These are phyloP conservation scores for Trebouxia gelatinosa DNA, from an alignment of 163 green algal genomes.

Conservation along the genomic window DNA sequence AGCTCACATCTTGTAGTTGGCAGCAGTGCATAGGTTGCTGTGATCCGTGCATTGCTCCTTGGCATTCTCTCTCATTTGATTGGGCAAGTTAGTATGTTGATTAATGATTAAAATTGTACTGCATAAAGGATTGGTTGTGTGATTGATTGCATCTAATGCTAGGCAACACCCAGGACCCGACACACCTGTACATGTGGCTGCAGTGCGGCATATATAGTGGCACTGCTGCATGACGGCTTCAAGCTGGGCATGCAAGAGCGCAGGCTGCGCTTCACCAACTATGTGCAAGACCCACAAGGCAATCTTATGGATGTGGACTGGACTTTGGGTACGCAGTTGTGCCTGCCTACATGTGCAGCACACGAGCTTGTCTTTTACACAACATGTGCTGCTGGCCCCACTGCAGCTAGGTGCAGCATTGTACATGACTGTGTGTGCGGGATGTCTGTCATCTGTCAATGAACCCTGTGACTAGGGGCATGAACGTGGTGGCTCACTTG, in stretches of 20 bases:
- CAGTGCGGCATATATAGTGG: slow-evolving; percentile 61
- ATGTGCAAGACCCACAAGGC: slow-evolving; percentile 30
- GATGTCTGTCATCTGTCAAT: background rate
- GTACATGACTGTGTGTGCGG: background rate
- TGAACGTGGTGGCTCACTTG: background rate
- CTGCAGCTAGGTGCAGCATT: background rate
- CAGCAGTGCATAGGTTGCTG: no score
- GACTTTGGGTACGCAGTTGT: slow-evolving; percentile 9
- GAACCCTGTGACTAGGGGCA: background rate
- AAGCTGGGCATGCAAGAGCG: slow-evolving; percentile 52
- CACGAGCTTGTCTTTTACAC: background rate
- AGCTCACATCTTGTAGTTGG: no score
- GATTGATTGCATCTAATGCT: no score
- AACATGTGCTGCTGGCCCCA: background rate
- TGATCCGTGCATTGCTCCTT: no score
- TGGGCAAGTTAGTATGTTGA: no score
- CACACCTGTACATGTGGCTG: no score
- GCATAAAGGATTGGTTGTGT: no score
- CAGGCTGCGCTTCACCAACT: slow-evolving; percentile 56
- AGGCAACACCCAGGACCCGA: no score
- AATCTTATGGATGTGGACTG: slow-evolving; percentile 22
- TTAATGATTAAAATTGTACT: no score
- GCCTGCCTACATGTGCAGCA: background rate
- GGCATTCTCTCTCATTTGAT: no score
- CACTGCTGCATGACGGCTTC: slow-evolving; percentile 56